A percentile compares a stretch with the other conserved stretches of the same genome.
These are phyloP conservation scores for Podospora fimiseda DNA, from an alignment of 495 filamentous ascomycete species.

Conservation along the genomic window DNA sequence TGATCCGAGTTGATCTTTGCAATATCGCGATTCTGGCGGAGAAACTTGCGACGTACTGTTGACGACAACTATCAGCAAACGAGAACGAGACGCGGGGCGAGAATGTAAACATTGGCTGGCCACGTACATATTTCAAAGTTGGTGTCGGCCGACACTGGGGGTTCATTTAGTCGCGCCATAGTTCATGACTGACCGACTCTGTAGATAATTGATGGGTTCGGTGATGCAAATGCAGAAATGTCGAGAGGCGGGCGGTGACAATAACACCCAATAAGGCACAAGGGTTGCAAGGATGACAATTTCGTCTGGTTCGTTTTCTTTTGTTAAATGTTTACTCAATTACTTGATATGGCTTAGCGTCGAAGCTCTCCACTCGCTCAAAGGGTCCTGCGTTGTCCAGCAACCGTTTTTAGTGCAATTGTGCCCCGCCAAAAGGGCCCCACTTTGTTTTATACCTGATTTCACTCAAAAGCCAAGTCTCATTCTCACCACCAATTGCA, in stretches of 20 bases:
- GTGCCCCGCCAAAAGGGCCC: not conserved
- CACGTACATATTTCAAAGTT: constrained; percentile 70
- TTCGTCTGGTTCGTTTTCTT: constrained; percentile 21
- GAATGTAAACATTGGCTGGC: not conserved
- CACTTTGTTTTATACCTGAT: not conserved
- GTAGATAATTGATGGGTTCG: not conserved
- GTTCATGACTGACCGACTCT: constrained; percentile 23
- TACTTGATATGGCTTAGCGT: constrained; percentile 23
- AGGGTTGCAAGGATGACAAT: constrained; percentile 8
- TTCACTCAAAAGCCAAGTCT: no score
- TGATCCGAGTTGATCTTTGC: constrained; percentile 86
- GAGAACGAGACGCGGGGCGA: not conserved
- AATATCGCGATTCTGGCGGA: constrained; percentile 92
- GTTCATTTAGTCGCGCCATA: constrained; percentile 94
- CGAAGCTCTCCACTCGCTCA: not conserved
- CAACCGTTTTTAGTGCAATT: constrained; percentile 8
- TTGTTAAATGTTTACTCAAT: constrained; percentile 25
- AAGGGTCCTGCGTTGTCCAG: constrained; percentile 6
- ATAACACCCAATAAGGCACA: not conserved
- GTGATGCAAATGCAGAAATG: not conserved
- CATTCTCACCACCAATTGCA: not conserved
- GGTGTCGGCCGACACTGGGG: constrained; percentile 59
- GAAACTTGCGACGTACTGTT: constrained; percentile 75
- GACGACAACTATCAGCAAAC: constrained; percentile 10
- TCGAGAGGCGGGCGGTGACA: constrained; percentile 6